Evolutionary conservation across 2,329 filamentous ascomycete genomes (phyloP), one percentile per base, ranked within the genome.

Genomic region (Mycogone perniciosa): DNA sequence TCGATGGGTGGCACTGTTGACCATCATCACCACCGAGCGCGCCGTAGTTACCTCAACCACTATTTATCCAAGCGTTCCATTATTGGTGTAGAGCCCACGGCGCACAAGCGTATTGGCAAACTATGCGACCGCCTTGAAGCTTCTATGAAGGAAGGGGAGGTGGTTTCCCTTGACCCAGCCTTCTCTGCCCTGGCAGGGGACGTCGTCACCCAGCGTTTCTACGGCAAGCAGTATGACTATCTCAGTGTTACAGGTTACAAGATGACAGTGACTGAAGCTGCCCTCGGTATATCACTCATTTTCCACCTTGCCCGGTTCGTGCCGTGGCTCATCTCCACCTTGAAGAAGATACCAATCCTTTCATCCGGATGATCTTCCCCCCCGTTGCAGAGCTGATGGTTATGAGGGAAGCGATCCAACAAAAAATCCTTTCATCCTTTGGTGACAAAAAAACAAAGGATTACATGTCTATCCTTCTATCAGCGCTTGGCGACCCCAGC

Each of bases 21-120:
- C 45, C 55, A 57, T 31, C 45, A 55, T 26, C 31, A 44, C 9
- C 53, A 58, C 44, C 51, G 56, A 9, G 35, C 44, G 20, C 46
- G 56, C 6, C 50, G 52, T 20, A 45, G 48, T 26, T 44, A 56
- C 44, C 33, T 58, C 13, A 60, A 56, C 29, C 51, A 52, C 11
- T 64, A 56, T 45, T 65, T 64, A 51, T 64, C 61, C 10, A 58
- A 59, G 53, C 52, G 53, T 11, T 49, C 56, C 11, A 44, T 62
- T 11, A 20, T 50, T 2, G 38, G 26, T 9, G 45, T 61, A 27
- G 54, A 56, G 39, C 48, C 57, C 5, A 51, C 57, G 9, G 54
- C 61, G 2, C 44, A 56, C 13, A 54, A 59, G 38, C 54, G 51
- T 10, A 52, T 55, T 13, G 41, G 27, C 26, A 48, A 34, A 43